Conservation (phyloP, 495 filamentous ascomycete species). For the Zalerion maritima region DNA sequence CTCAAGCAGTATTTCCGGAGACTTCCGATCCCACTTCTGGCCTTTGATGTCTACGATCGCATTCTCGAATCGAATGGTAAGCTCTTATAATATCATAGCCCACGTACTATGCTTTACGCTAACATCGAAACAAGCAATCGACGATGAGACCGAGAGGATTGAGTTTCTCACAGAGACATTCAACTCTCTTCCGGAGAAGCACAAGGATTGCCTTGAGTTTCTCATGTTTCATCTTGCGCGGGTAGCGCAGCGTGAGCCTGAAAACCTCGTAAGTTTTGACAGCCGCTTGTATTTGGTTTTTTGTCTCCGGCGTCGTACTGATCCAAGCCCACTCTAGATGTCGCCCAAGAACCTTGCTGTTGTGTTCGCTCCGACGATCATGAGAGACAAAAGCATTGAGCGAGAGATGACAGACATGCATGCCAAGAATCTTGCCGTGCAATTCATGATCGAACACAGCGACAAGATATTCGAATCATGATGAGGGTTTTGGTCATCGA, state of each 20-base stretch:
- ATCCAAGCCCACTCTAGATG: too few relatives aligned
- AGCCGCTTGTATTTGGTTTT: too few relatives aligned
- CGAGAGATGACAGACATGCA: constrained; percentile 95
- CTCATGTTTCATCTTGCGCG: constrained; percentile 86
- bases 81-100: constrained; percentile 12
- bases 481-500: constrained; percentile 1
- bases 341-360: constrained; percentile 88
- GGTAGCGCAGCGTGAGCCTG: constrained; percentile 64
- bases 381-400: constrained; percentile 75
- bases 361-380: constrained; percentile 95
- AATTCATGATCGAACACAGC: constrained; percentile 79
- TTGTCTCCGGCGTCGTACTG: too few relatives aligned
- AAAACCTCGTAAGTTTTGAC: constrained; percentile 55
- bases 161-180: constrained; percentile 54
- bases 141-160: constrained; percentile 44
- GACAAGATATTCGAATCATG: constrained; percentile 49
- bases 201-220: constrained; percentile 82
- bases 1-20: constrained; percentile 98
- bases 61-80: constrained; percentile 65
- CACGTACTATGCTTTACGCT: constrained; percentile 6
- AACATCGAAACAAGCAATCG: constrained; percentile 26
- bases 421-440: constrained; percentile 76
- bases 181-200: constrained; percentile 60
- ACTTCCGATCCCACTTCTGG: constrained; percentile 79
- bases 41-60: constrained; percentile 80